Evolutionary conservation across 225 moss, liverwort and hornwort species (phyloP), one percentile per base, ranked within the genome.

Genomic region (Physcomitrellopsis africana): DNA sequence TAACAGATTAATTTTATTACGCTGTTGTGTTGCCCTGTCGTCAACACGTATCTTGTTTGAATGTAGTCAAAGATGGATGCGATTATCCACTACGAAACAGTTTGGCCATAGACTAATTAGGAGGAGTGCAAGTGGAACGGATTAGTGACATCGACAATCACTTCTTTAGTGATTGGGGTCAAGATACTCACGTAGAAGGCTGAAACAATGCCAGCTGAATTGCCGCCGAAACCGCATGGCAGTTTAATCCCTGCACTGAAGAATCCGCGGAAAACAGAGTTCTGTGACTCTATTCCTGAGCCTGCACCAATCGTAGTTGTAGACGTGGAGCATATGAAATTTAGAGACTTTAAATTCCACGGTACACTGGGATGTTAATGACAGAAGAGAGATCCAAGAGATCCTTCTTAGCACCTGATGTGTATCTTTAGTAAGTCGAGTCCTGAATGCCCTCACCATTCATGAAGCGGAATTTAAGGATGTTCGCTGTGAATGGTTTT

Each of bases 221-320:
- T 89, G 73, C 91, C 94, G 62, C 81, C 90, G 14, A 86, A 83
- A 60, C 88, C 90, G 67, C 86, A 87, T 0, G 96, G 96, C 51
- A 96, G 87, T 75, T 94, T 96, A 60, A 96, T 90, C 13, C 89
- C 82, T 44, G 92, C 94, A 77, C 89, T 96, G 81, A 92, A 96
- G 74, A 88, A 91, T 29, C 94, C 96, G 59, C 88, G 96, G 42
- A 89, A 89, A 37, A 90, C 73, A 43, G 84, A 80, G 46, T 94
- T 83, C 73, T 89, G 90, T 13, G 96, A 94, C 52, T 79, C 84
- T 41, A 96, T 85, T 47, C 96, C 96, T 19, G 92, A 90, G 69
- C 96, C 96, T 96, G 82, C 81, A 75, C n/a, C 26, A 56, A 27
- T 51, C 3, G 4, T 37, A n/a, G 56, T 56, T 3, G 4, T 37